Conservation (phyloP, 768 basidiomycete genomes). For the Lanmaoa pseudosensibilis region DNA sequence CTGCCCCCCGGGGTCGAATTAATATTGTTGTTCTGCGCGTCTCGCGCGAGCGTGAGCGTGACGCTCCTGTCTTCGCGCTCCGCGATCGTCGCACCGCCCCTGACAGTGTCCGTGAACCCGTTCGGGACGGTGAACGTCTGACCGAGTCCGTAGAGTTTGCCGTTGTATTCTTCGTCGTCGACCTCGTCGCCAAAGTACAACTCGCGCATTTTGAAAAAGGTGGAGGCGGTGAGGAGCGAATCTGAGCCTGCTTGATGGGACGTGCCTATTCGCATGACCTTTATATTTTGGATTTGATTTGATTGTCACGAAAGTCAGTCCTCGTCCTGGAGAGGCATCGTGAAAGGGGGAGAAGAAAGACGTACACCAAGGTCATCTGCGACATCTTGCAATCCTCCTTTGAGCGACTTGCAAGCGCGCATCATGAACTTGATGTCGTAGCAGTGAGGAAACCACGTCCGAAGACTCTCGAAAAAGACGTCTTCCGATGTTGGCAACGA, state of each 20-base stretch:
- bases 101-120: conserved; percentile 61
- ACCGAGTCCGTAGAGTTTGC: conserved; percentile 81
- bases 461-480: conserved; percentile 83
- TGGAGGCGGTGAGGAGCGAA: conserved; percentile 86
- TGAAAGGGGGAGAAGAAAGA: conserved; percentile 12
- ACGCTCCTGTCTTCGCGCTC: conserved; percentile 69
- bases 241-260: conserved; percentile 99
- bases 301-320: neutral
- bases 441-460: conserved; percentile 91
- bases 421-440: conserved; percentile 99
- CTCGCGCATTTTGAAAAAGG: conserved; percentile 95
- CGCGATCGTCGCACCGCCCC: conserved; percentile 78
- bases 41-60: conserved; percentile 32
- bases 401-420: conserved; percentile 75
- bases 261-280: conserved; percentile 87
- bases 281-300: neutral
- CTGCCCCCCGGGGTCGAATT: conserved; percentile 45
- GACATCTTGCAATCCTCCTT: conserved; percentile 92
- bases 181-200: conserved; percentile 89
- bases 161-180: conserved; percentile 79
- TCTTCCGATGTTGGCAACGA: conserved; percentile 89
- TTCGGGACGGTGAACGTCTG: conserved; percentile 72
- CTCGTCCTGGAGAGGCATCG: neutral
- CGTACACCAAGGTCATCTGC: conserved; percentile 93
- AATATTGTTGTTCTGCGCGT: conserved; percentile 50